Evolutionary conservation across 2,329 filamentous ascomycete genomes (phyloP), one percentile per base, ranked within the genome.

Genomic region (Ascochyta lentis): DNA sequence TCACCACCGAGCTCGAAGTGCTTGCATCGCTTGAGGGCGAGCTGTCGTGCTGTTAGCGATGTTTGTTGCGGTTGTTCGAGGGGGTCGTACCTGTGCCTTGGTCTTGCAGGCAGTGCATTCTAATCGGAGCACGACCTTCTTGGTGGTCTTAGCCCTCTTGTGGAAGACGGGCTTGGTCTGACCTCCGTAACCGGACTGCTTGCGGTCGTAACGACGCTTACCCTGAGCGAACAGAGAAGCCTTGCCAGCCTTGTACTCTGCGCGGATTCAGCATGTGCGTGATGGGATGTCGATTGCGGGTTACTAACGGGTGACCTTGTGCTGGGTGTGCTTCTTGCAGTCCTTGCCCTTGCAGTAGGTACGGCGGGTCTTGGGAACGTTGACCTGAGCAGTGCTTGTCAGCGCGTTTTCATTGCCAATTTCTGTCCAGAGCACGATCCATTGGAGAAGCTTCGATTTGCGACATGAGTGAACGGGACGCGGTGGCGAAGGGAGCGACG

Each of bases 131-230:
- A 99, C 96, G 76, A 99, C 90, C 90, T 99, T 99, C 91, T 99
- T 99, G 80, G 95, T 99, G 73, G 95, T 99, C 91, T 99, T 99
- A 72, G 95, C 95, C 86, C 97, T 98, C 90, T 74, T 99, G 91
- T 98, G 95, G 91, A 98, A 99, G 78, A 99, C 93, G 75, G 96
- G 95, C 86, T 99, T 99, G 78, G 95, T 99, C 86, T 99, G 95
- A 93, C 95, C 95, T 91, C 95, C 95, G 80, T 97, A 98, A 91
- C 94, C 94, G 80, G 89, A 92, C 86, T 98, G 94, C 87, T 98
- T 98, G 65, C 72, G 71, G 59, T 74, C 72, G 86, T 98, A 98
- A 89, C 94, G 93, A 83, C 94, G 91, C 91, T 98, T 99, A 88
- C 94, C 94, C 88, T 99, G 94, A 70, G 92, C 92, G 86, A 92